Evolutionary conservation across 1,139 yeast genomes (phyloP).

Genomic region (Taphrina wiesneri): DNA sequence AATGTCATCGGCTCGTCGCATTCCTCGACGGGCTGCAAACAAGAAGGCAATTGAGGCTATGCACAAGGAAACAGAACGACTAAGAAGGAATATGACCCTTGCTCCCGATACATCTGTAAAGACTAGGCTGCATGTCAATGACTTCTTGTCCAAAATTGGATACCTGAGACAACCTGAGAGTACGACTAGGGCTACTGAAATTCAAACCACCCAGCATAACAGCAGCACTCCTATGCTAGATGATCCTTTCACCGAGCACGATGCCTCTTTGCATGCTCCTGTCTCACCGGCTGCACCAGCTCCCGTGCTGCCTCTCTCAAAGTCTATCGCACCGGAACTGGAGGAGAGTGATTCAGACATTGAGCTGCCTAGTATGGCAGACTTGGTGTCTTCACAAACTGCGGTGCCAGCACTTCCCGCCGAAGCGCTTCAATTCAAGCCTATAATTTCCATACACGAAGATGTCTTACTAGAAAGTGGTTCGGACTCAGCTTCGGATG

Average conservation of each 20-base stretch:
- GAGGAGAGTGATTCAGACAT: constrained; percentile 28
- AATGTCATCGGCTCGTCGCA: constrained; percentile 28
- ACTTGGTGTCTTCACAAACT: background rate
- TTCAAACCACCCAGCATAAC: background rate
- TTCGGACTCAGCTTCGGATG: constrained; percentile 8
- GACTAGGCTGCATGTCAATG: constrained; percentile 41
- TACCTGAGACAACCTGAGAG: background rate
- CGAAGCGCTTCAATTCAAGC: background rate
- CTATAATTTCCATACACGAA: background rate
- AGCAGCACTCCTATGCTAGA: background rate
- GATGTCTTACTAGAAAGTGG: constrained; percentile 26
- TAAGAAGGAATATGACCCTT: constrained; percentile 43
- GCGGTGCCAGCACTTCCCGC: background rate
- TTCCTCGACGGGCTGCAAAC: constrained; percentile 36
- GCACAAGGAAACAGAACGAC: constrained; percentile 44
- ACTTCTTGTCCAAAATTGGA: constrained; percentile 40
- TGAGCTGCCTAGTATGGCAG: constrained; percentile 2
- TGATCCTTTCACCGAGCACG: background rate
- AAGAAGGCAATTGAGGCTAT: constrained; percentile 45
- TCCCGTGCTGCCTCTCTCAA: background rate
- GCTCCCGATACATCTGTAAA: constrained; percentile 43
- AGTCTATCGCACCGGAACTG: constrained; percentile 8
- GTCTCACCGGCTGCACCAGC: background rate
- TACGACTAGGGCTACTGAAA: background rate
- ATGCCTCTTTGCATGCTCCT: background rate